Base-by-base conservation (phyloP, 495 filamentous ascomycete genomes). In the Eremomyces bilateralis region DNA sequence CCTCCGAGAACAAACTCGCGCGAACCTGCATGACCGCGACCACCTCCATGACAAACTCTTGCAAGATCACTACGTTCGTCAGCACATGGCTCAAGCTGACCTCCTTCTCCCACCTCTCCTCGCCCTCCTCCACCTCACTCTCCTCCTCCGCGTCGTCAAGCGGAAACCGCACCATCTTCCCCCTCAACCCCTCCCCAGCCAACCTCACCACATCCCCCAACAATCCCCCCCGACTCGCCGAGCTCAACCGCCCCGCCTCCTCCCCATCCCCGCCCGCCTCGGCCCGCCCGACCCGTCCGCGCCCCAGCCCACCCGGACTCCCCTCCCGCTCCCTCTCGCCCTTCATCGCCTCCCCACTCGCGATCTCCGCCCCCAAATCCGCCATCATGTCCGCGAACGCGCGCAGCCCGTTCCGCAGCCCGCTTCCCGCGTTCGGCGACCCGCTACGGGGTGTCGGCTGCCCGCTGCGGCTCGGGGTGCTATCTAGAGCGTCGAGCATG, bases 21-120 rank as follows among this genome's bases (percentile, higher is more conserved):
- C 88, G 62, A 8, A 83, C 75, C 46, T 95, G 81, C 34, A 91
- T 65, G 46, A 92, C 53, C 5, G 84, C 85, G 2, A 81, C 74
- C 22, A 95, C 50, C 56, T 97, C 88, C 29, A 95, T 58, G 4
- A 93, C 53, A 51, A 97, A 97, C 42, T 90, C 80, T 45, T 79
- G 75, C 42, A 77, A 56, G 34, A 80, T 60, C 30, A 78, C 64
- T 15, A 69, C 64, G 45, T 80, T 80, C 4, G 88, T 94, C 35
- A 97, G 58, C 1, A 95, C 65, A 51, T 95, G 82, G 33, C 78
- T 79, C 3, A 97, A 64, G 12, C 72, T 84, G 10, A 75, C 69
- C 17, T 63, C 58, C 21, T 42, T 41, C 20, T 33, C 27, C 38
- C 10, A 33, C 24, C 16, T 15, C 35, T 45, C 44, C 6, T 40